Conservation (phyloP, 83 land plant species). For the Diphasiastrum complanatum region DNA sequence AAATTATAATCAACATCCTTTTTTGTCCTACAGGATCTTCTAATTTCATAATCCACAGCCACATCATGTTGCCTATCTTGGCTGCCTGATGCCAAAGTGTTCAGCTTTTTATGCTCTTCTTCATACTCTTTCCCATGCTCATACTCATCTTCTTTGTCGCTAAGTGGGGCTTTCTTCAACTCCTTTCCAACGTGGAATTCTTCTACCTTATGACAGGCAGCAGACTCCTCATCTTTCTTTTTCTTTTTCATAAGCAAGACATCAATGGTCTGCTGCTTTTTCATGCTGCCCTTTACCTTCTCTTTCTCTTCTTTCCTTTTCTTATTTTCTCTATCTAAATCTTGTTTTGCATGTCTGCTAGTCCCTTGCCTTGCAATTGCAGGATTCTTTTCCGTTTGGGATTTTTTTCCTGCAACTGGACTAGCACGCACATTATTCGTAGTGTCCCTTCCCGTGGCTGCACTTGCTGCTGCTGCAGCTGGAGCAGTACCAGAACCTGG, state of each 20-base stretch:
- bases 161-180: too few relatives aligned
- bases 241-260: too few relatives aligned
- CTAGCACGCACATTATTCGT: background rate
- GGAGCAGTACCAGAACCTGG: background rate
- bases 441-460: background rate
- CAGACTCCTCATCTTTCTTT: too few relatives aligned
- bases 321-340: background rate
- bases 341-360: background rate
- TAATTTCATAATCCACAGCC: background rate
- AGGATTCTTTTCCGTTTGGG: background rate
- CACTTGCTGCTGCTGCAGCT: background rate
- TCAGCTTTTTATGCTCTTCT: constrained; percentile 2
- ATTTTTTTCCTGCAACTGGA: background rate
- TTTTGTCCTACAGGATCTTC: constrained; percentile 46
- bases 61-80: background rate
- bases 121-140: too few relatives aligned
- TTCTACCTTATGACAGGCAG: too few relatives aligned
- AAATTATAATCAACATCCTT: constrained; percentile 46
- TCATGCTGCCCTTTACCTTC: background rate
- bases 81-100: background rate
- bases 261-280: too few relatives aligned
- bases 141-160: too few relatives aligned
- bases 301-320: background rate
- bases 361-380: background rate
- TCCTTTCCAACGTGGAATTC: too few relatives aligned